Conservation (phyloP, 2,329 filamentous ascomycete species). For the Chaetomium sp. region DNA sequence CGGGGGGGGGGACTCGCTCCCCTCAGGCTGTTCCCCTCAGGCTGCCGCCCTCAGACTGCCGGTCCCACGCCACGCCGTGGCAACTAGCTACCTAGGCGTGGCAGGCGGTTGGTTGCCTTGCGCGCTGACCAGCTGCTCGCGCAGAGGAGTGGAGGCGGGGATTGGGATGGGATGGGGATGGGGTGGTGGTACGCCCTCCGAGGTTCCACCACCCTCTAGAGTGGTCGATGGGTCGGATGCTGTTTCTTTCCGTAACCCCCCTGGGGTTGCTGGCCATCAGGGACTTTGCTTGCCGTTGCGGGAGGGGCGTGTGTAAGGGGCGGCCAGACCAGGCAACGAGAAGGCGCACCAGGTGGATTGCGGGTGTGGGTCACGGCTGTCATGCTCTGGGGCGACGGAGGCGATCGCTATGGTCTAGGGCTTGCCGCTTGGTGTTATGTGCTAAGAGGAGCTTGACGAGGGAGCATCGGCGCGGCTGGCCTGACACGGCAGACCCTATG, state of each 20-base stretch:
- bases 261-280: background rate
- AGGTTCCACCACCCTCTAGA: background rate
- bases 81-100: background rate
- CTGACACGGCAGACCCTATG: background rate
- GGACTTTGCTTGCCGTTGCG: background rate
- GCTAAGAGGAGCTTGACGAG: background rate
- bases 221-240: background rate
- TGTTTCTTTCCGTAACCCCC: background rate
- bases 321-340: background rate
- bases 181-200: background rate
- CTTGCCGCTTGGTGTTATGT: background rate
- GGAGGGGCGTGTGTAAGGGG: background rate
- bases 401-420: background rate
- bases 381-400: background rate
- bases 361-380: background rate
- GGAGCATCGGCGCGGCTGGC: background rate
- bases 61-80: background rate
- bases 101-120: background rate
- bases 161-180: background rate
- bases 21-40: no score
- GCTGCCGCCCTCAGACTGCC: background rate
- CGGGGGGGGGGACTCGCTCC: background rate
- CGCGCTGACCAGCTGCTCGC: background rate
- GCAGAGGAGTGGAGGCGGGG: background rate
- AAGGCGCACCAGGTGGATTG: background rate